These are phyloP conservation scores for Litchi chinensis DNA, from an alignment of 345 rosid species.

Conservation along the genomic window DNA sequence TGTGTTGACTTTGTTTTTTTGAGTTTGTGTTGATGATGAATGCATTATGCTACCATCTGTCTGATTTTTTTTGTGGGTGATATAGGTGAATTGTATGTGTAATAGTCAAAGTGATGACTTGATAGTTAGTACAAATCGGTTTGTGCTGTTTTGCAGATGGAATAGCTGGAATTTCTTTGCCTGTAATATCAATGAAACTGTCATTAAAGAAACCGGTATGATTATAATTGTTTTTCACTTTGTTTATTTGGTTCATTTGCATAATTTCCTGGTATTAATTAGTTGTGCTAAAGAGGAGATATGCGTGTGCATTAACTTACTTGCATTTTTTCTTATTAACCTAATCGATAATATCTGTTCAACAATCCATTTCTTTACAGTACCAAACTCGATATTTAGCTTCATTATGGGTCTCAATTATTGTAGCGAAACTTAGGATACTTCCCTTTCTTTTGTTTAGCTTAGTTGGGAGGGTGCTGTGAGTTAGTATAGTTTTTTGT, in stretches of 20 bases:
- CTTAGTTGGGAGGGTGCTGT: too few relatives aligned
- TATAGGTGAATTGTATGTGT: neutral
- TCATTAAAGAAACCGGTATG: constrained; percentile 88
- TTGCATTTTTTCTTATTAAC: neutral
- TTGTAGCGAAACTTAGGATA: too few relatives aligned
- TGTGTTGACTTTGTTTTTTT: neutral
- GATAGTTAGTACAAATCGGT: neutral
- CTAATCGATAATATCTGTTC: neutral
- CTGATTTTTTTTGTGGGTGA: neutral
- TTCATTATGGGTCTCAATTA: too few relatives aligned
- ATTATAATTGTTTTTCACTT: neutral
- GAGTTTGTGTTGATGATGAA: neutral
- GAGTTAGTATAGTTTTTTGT: too few relatives aligned
- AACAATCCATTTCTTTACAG: neutral
- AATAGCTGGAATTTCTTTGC: constrained; percentile 99
- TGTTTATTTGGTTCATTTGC: constrained; percentile 1
- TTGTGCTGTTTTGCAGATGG: constrained; percentile 64
- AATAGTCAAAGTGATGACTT: neutral
- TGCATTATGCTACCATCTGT: neutral
- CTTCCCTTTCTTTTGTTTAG: too few relatives aligned
- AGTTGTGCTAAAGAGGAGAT: neutral
- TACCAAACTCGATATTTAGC: too few relatives aligned
- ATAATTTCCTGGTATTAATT: neutral
- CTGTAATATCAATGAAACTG: constrained; percentile 77
- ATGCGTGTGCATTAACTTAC: neutral